Base-by-base conservation (phyloP, 108 stramenopile genomes). In the Skeletonema marinoi region DNA sequence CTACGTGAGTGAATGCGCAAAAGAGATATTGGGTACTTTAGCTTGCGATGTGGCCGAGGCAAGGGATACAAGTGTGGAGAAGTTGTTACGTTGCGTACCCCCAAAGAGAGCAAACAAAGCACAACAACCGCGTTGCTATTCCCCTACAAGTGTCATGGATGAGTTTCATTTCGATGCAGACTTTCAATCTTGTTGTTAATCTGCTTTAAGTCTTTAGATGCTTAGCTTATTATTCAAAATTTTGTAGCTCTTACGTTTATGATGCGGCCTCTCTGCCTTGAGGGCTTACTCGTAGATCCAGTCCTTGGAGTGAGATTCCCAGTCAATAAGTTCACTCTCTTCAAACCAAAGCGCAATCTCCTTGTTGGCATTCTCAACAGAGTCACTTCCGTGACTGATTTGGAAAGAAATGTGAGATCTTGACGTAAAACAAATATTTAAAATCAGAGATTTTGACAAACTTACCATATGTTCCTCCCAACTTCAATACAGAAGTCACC, bases 321-420 rank as follows among this genome's bases (percentile, higher is more conserved):
- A 97, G 68, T 87, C 91, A 48, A 91, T 16, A 44, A 93, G 78
- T 64, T 90, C 93, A 32, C 75, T 86, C 66, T 96, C 95, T 21
- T 90, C 89, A 75, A 98, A 98, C 98, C 98, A 98, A 39, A 96
- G 86, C 32, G 71, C 91, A 73, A 98, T 97, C 75, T 98, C 97
- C 71, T 88, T 90, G 81, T 96, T 85, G 61, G 98, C 98, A 73
- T 90, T 93, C 68, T 98, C 98, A 16, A 96, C 95, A 9, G 91
- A 91, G 78, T 97, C 98, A 71, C 80, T 85, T 65, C 96, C 96
- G 66, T 97, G 96, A n/a, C n/a, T n/a, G n/a, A n/a, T n/a, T n/a
- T n/a, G n/a, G n/a, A n/a, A n/a, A n/a, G n/a, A n/a, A n/a, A n/a
- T n/a, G n/a, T n/a, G n/a, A n/a, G n/a, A n/a, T n/a, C n/a, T n/a